Evolutionary conservation across 306 rosid species (phyloP).

Genomic region (Pachyrhizus erosus): DNA sequence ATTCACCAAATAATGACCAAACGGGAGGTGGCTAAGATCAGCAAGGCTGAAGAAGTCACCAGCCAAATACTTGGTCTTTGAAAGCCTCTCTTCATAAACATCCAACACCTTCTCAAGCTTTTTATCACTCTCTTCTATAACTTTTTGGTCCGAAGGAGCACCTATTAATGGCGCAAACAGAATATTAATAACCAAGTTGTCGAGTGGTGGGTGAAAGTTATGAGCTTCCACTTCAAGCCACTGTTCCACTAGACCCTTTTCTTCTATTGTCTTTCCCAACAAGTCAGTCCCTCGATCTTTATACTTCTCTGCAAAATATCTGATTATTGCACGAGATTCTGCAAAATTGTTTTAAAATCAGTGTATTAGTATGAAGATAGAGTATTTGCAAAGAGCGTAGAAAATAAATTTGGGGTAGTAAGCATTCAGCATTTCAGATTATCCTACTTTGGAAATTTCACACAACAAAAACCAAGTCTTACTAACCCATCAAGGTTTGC

Average conservation of each 20-base stretch:
- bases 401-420: not conserved
- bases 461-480: not conserved
- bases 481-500: not conserved
- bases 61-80: constrained; percentile 43
- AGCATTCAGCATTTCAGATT: not conserved
- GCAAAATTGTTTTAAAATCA: constrained; percentile 5
- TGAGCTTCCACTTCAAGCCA: constrained; percentile 57
- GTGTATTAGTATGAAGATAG: not conserved
- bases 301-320: not conserved
- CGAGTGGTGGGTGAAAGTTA: constrained; percentile 27
- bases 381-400: not conserved
- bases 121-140: constrained; percentile 25
- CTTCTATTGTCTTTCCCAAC: constrained; percentile 46
- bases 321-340: constrained; percentile 24
- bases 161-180: constrained; percentile 30
- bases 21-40: constrained; percentile 44
- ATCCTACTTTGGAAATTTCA: not conserved
- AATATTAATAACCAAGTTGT: constrained; percentile 28
- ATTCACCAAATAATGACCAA: constrained; percentile 35
- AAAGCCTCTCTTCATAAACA: constrained; percentile 31
- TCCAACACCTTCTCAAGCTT: constrained; percentile 34
- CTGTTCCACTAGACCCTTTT: constrained; percentile 49
- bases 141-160: not conserved
- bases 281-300: constrained; percentile 45
- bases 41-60: constrained; percentile 46